These are phyloP conservation scores for Hibiscus mutabilis DNA, from an alignment of 345 rosid species.

Conservation along the genomic window DNA sequence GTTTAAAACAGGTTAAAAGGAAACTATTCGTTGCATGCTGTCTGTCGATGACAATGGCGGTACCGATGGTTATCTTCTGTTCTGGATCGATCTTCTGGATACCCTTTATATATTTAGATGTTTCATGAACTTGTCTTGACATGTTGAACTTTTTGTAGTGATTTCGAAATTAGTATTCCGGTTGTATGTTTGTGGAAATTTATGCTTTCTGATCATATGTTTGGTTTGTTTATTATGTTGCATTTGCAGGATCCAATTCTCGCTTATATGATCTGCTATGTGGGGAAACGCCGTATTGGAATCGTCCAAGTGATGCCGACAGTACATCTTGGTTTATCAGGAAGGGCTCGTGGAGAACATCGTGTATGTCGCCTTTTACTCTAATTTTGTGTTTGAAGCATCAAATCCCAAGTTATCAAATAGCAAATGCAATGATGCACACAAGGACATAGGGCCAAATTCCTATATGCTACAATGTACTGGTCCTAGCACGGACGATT, in stretches of 20 bases:
- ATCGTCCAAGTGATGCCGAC: conserved; percentile 21
- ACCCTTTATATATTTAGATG: background rate
- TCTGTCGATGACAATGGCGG: background rate
- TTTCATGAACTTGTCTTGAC: background rate
- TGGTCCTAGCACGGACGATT: background rate
- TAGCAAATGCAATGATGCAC: background rate
- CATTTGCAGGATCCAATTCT: conserved; percentile 33
- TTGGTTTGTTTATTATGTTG: conserved; percentile 1
- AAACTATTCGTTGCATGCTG: background rate
- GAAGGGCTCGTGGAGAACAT: background rate
- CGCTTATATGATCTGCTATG: conserved; percentile 54
- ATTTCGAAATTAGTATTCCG: background rate
- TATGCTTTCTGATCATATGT: background rate
- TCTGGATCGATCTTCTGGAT: background rate
- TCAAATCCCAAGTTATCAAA: background rate
- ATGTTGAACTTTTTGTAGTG: background rate
- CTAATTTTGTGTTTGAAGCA: background rate
- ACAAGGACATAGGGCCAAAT: background rate
- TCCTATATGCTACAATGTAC: background rate
- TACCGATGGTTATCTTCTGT: background rate
- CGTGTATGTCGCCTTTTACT: conserved; percentile 37
- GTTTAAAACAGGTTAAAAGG: background rate
- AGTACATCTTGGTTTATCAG: conserved; percentile 15
- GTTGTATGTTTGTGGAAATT: background rate
- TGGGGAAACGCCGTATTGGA: conserved; percentile 34